phyloP scores from a whole-genome alignment of 2,329 filamentous ascomycete genomes.

The Mycogone perniciosa region DNA sequence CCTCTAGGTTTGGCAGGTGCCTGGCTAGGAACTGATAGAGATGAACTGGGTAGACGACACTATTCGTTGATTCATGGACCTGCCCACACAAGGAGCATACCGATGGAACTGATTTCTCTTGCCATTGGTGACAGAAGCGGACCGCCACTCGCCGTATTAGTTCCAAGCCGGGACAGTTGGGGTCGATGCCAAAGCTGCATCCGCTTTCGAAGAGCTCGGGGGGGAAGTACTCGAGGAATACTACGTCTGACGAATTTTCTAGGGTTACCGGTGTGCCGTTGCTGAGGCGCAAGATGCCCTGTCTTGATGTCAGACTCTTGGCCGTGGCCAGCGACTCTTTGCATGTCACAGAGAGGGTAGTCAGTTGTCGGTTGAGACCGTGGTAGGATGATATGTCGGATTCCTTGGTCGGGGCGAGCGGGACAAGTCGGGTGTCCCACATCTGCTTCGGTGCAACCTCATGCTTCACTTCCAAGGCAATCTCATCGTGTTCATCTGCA shows the following conservation, averaged over 20 bases:
- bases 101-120: slow-evolving; percentile 19
- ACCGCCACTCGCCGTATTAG: slow-evolving; percentile 35
- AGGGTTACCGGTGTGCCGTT: slow-evolving; percentile 25
- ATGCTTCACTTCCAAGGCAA: slow-evolving; percentile 19
- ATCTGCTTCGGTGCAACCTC: slow-evolving; percentile 18
- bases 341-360: slow-evolving; percentile 22
- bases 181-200: slow-evolving; percentile 20
- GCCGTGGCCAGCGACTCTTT: slow-evolving; percentile 21
- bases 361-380: slow-evolving; percentile 22
- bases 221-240: slow-evolving; percentile 31
- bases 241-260: slow-evolving; percentile 23
- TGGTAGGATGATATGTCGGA: slow-evolving; percentile 30
- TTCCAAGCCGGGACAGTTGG: slow-evolving; percentile 24
- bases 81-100: slow-evolving; percentile 31
- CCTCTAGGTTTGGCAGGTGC: slow-evolving; percentile 35
- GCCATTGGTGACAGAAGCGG: slow-evolving; percentile 38
- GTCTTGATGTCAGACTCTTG: slow-evolving; percentile 16
- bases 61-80: slow-evolving; percentile 21
- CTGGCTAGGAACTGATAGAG: slow-evolving; percentile 39
- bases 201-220: slow-evolving; percentile 21
- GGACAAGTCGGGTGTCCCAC: slow-evolving; percentile 18
- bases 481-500: slow-evolving; percentile 15
- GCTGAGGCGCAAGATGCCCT: slow-evolving; percentile 20
- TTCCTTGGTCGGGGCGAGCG: slow-evolving; percentile 22
- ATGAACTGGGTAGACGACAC: slow-evolving; percentile 31